Evolutionary conservation across 2,329 filamentous ascomycete species (phyloP).

Genomic region (Metarhizium humberi): DNA sequence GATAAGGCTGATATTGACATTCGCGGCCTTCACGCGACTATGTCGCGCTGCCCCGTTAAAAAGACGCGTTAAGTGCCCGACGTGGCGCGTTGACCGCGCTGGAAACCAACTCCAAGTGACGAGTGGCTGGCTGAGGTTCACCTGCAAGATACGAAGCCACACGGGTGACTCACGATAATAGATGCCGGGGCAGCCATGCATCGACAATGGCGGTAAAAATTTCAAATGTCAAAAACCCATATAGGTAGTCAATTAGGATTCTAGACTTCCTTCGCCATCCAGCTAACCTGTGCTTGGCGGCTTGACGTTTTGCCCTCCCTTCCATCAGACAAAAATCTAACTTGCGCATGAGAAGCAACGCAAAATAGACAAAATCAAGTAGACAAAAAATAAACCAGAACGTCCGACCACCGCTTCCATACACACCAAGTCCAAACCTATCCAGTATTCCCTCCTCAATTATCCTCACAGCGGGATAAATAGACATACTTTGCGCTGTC

Average conservation of each 20-base stretch:
- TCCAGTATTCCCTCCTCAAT: background rate
- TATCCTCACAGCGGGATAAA: background rate
- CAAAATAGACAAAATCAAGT: background rate
- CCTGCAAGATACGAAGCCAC: no score
- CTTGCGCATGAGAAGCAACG: background rate
- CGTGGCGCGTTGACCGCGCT: background rate
- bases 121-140: background rate
- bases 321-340: background rate
- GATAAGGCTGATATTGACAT: background rate
- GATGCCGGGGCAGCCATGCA: background rate
- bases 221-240: background rate
- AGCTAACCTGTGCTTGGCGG: background rate
- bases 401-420: background rate
- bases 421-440: background rate
- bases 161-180: no score
- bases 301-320: no score
- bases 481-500: background rate
- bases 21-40: background rate
- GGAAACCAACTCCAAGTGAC: background rate
- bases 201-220: background rate
- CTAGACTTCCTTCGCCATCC: background rate
- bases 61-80: background rate
- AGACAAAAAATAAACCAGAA: background rate
- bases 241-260: background rate
- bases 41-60: background rate